Conservation (phyloP, 2,329 filamentous ascomycete species). For the Chaetomium globosum region DNA sequence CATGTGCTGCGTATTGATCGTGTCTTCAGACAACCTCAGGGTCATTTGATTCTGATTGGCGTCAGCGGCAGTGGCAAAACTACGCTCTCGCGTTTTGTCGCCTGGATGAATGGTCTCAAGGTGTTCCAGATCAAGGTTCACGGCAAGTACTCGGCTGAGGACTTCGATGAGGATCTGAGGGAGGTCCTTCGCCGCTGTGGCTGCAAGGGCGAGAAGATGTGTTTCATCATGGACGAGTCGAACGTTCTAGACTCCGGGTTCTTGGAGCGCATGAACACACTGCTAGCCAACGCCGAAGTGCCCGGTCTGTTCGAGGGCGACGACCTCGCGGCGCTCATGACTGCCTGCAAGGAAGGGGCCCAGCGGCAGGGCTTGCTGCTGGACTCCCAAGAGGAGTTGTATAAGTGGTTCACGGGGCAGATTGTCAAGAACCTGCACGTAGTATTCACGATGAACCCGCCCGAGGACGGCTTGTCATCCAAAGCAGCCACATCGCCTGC, state of each 20-base stretch:
- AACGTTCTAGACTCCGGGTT: constrained; percentile 99
- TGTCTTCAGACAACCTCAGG: constrained; percentile 97
- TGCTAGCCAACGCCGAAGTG: constrained; percentile 98
- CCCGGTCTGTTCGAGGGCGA: constrained; percentile 99
- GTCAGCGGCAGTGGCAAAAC: constrained; percentile 99
- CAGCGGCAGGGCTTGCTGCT: constrained; percentile 93
- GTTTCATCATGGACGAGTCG: constrained; percentile 99
- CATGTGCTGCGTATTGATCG: constrained; percentile 97
- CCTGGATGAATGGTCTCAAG: constrained; percentile 99
- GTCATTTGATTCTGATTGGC: constrained; percentile 96
- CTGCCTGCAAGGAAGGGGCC: constrained; percentile 96
- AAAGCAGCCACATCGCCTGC: constrained; percentile 98
- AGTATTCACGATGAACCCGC: constrained; percentile 99
- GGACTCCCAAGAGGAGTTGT: constrained; percentile 98
- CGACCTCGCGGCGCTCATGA: constrained; percentile 97
- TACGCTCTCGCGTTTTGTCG: constrained; percentile 94
- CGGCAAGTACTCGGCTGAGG: constrained; percentile 95
- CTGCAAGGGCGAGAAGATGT: constrained; percentile 98
- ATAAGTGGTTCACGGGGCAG: constrained; percentile 99
- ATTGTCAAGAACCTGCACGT: constrained; percentile 99
- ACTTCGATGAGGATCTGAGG: constrained; percentile 96
- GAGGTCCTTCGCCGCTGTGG: constrained; percentile 91
- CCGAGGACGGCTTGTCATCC: constrained; percentile 88
- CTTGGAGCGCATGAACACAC: constrained; percentile 97
- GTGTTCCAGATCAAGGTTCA: constrained; percentile 99